A percentile compares a stretch with the other conserved stretches of the same genome.
Conservation (phyloP, 169 alveolate species). For the Amoebophrya sp. region DNA sequence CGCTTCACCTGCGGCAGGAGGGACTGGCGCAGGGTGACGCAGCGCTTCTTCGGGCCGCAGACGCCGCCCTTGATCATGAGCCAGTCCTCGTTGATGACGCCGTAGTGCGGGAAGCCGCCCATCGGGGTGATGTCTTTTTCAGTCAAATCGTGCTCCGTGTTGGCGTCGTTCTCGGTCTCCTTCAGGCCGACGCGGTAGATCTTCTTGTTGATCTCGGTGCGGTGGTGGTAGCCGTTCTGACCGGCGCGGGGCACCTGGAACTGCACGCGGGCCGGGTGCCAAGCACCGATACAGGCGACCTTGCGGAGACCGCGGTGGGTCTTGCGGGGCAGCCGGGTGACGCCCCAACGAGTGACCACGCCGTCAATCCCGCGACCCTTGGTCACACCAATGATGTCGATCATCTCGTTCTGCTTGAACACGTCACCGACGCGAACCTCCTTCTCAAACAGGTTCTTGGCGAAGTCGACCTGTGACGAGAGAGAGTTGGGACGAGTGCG, state of each 20-base stretch:
- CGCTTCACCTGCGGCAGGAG: constrained; percentile 80
- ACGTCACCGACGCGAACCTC: constrained; percentile 87
- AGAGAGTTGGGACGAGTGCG: no score
- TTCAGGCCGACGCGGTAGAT: constrained; percentile 95
- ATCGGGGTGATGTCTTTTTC: constrained; percentile 97
- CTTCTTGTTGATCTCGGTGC: constrained; percentile 99
- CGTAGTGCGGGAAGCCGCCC: constrained; percentile 99
- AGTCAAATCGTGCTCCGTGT: constrained; percentile 94
- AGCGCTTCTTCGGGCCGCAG: constrained; percentile 95
- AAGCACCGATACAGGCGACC: constrained; percentile 99
- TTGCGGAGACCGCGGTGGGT: constrained; percentile 99
- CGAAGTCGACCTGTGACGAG: constrained; percentile 92
- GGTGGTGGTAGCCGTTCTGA: constrained; percentile 97
- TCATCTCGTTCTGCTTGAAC: constrained; percentile 90
- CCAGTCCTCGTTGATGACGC: constrained; percentile 95
- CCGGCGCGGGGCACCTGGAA: constrained; percentile 99
- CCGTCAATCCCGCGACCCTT: constrained; percentile 99
- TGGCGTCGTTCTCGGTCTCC: constrained; percentile 79
- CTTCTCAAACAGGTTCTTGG: constrained; percentile 84
- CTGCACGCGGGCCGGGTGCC: constrained; percentile 99
- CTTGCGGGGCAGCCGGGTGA: constrained; percentile 95
- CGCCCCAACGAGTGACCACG: constrained; percentile 98
- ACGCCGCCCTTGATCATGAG: constrained; percentile 96
- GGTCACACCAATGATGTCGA: constrained; percentile 96
- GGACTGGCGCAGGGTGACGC: constrained; percentile 90